These are phyloP conservation scores for Cyberlindnera euphorbiae DNA, from an alignment of 805 yeast genomes.

Conservation along the genomic window DNA sequence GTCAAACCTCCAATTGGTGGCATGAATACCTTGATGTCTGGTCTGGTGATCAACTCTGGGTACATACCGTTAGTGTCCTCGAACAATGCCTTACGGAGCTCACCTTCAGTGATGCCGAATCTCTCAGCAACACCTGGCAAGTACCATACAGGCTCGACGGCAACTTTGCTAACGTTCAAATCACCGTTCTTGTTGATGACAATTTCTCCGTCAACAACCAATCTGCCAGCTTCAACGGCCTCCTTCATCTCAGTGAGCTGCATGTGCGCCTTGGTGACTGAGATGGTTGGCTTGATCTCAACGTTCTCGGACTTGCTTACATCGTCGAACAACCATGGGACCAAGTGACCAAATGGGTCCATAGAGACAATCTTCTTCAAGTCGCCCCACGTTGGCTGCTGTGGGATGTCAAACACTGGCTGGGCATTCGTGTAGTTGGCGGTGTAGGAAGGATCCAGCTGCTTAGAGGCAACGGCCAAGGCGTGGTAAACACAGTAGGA, in stretches of 20 bases:
- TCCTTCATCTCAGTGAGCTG: conserved; percentile 54
- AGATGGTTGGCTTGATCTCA: conserved; percentile 60
- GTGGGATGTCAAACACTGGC: conserved; percentile 53
- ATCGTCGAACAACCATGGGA: conserved; percentile 53
- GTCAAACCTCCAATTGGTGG: conserved; percentile 71
- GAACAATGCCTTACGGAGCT: conserved; percentile 54
- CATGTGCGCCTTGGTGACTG: conserved; percentile 63
- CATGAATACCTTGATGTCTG: conserved; percentile 58
- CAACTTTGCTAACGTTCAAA: conserved; percentile 56
- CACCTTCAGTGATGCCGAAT: conserved; percentile 50
- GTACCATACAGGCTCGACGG: conserved; percentile 70
- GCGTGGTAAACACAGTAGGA: conserved; percentile 64
- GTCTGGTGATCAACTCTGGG: conserved; percentile 64
- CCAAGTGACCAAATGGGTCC: conserved; percentile 65
- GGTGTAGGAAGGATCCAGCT: conserved; percentile 44
- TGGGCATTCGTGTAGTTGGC: conserved; percentile 62
- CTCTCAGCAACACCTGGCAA: conserved; percentile 66
- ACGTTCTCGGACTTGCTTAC: conserved; percentile 41
- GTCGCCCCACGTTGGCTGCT: conserved; percentile 53
- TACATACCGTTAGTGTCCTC: conserved; percentile 71
- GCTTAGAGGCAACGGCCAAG: conserved; percentile 56
- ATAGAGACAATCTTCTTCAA: conserved; percentile 54
- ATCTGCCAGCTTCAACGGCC: conserved; percentile 47
- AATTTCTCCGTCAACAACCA: conserved; percentile 54
- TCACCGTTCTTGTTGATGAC: conserved; percentile 59